Percentiles rank a stretch among this genome's conserved stretches.
Evolutionary conservation across 768 basidiomycete species (phyloP).

Genomic region (Phanerodontia chrysosporium): DNA sequence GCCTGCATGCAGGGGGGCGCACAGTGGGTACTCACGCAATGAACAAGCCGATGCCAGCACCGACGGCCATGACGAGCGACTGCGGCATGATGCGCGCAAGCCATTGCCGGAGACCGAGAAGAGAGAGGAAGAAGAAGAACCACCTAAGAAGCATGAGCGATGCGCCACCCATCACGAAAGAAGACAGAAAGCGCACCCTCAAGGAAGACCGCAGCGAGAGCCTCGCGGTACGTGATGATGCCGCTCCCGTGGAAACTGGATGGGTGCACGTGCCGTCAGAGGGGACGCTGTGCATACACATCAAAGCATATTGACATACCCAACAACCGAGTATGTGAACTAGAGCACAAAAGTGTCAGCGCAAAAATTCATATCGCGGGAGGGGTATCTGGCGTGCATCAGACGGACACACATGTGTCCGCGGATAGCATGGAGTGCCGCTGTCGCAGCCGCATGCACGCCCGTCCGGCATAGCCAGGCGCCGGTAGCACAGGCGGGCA

Average conservation of each 20-base stretch:
- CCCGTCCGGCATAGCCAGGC: too few species aligned
- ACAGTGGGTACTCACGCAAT: constrained; percentile 64
- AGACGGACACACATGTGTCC: not conserved
- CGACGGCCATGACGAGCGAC: constrained; percentile 79
- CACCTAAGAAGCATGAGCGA: constrained; percentile 40
- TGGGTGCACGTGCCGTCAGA: constrained; percentile 4
- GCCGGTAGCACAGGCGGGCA: not conserved
- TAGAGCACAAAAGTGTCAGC: constrained; percentile 27
- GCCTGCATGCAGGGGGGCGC: constrained; percentile 9
- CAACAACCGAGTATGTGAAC: constrained; percentile 88
- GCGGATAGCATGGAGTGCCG: not conserved
- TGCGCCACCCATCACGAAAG: not conserved
- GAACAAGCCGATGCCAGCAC: constrained; percentile 84
- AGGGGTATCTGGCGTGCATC: not conserved
- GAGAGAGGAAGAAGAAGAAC: constrained; percentile 75
- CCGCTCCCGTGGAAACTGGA: constrained; percentile 62
- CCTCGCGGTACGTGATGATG: constrained; percentile 71
- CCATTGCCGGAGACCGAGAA: constrained; percentile 87
- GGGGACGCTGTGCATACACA: not conserved
- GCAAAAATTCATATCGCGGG: not conserved
- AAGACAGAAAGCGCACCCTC: constrained; percentile 68
- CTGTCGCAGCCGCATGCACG: not conserved
- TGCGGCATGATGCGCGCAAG: constrained; percentile 85
- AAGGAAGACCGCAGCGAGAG: constrained; percentile 80
- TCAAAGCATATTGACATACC: constrained; percentile 23